Percentiles rank a stretch among this genome's conserved stretches.
Evolutionary conservation across 257 asterid genomes (phyloP).

Genomic region (Paraleonurus japonicus): DNA sequence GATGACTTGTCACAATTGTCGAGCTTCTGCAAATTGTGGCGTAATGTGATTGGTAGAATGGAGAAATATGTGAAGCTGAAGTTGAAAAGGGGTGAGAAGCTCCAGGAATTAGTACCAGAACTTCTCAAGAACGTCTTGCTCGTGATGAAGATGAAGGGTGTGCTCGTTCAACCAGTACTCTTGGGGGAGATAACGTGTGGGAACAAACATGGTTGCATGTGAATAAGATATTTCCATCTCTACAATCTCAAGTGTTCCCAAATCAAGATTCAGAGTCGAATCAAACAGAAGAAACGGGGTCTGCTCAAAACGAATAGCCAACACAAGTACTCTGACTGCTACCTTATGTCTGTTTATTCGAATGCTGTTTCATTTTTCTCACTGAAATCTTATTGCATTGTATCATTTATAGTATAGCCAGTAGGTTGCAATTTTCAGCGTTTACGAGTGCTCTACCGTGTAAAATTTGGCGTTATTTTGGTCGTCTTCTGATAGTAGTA

Average conservation of each 20-base stretch:
- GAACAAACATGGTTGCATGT: conserved; percentile 95
- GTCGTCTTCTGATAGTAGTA: conserved; percentile 18
- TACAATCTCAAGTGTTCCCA: conserved; percentile 70
- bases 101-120: conserved; percentile 84
- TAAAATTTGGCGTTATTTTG: conserved; percentile 22
- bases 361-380: neutral
- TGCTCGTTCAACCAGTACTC: conserved; percentile 68
- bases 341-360: conserved; percentile 17
- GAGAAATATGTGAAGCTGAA: conserved; percentile 78
- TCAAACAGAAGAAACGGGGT: conserved; percentile 30
- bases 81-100: conserved; percentile 77
- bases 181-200: conserved; percentile 91
- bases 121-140: conserved; percentile 72
- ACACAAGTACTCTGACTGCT: neutral
- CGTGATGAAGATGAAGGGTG: conserved; percentile 84
- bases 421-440: conserved; percentile 4
- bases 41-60: conserved; percentile 77
- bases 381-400: conserved; percentile 5
- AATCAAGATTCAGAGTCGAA: conserved; percentile 47
- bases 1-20: conserved; percentile 53
- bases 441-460: conserved; percentile 14
- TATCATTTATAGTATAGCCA: conserved; percentile 1
- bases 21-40: conserved; percentile 91
- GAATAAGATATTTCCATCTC: conserved; percentile 69
- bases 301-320: conserved; percentile 29